Evolutionary conservation across 2,329 filamentous ascomycete genomes (phyloP).

Genomic region (Ceratocystis cacaofunesta): DNA sequence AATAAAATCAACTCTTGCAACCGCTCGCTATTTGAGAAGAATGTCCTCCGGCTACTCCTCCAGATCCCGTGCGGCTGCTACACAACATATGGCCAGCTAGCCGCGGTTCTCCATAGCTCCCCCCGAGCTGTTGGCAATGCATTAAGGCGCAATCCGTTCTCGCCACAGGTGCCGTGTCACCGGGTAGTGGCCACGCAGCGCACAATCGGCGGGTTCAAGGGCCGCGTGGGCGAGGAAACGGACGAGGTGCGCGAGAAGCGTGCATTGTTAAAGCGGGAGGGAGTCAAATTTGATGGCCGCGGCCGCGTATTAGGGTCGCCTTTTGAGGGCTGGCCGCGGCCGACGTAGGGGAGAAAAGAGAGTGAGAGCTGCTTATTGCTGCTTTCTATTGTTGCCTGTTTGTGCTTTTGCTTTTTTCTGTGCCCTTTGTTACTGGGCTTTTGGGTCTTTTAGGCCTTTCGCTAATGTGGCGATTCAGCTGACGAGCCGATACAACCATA

Average conservation of each 20-base stretch:
- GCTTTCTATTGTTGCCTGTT: neutral
- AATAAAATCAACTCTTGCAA: constrained; percentile 30
- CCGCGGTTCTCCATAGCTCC: constrained; percentile 52
- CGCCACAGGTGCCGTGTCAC: constrained; percentile 68
- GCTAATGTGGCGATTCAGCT: neutral
- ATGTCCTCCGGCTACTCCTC: constrained; percentile 56
- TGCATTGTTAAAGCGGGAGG: constrained; percentile 44
- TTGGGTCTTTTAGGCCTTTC: neutral
- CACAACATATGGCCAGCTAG: constrained; percentile 63
- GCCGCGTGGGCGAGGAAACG: constrained; percentile 44
- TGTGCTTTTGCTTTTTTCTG: neutral
- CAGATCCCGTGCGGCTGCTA: constrained; percentile 63
- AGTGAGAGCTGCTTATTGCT: neutral
- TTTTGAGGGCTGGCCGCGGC: constrained; percentile 26
- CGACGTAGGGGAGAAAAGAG: neutral
- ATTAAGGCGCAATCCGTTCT: constrained; percentile 65
- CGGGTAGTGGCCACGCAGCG: constrained; percentile 51
- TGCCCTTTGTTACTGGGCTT: neutral
- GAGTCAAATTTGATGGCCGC: constrained; percentile 45
- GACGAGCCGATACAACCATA: neutral
- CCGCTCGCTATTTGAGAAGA: constrained; percentile 42
- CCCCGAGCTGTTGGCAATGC: constrained; percentile 67
- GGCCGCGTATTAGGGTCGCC: constrained; percentile 46
- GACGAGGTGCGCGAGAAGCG: constrained; percentile 50
- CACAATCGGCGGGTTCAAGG: constrained; percentile 52